Conservation (phyloP, 2,329 filamentous ascomycete species). For the Bipolaris victoriae region DNA sequence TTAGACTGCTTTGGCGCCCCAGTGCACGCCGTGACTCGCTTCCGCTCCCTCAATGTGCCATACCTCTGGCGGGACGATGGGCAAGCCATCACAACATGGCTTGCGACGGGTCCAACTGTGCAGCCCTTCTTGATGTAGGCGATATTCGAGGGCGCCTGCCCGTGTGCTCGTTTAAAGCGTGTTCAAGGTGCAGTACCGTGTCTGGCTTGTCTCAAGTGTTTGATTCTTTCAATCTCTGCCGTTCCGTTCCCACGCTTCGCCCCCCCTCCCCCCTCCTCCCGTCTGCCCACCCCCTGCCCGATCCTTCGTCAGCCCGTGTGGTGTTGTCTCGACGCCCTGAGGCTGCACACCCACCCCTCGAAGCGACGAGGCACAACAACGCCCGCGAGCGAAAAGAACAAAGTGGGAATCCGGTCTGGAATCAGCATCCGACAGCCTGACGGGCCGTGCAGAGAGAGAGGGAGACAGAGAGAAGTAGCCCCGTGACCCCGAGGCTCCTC, state of each 20-base stretch:
- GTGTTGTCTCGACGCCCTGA: slow-evolving; percentile 29
- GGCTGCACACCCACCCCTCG: not conserved
- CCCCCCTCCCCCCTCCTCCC: slow-evolving; percentile 30
- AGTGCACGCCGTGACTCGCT: slow-evolving; percentile 22
- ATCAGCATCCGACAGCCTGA: slow-evolving; percentile 22
- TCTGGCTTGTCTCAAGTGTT: slow-evolving; percentile 37
- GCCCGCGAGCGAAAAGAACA: not conserved
- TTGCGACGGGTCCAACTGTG: slow-evolving; percentile 16
- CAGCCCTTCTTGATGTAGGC: slow-evolving; percentile 19
- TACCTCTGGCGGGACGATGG: slow-evolving; percentile 24
- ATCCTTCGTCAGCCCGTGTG: slow-evolving; percentile 36
- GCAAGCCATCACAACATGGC: slow-evolving; percentile 17
- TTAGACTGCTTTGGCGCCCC: slow-evolving; percentile 34
- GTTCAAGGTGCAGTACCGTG: slow-evolving; percentile 25
- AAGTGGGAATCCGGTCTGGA: not conserved
- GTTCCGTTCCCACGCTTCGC: slow-evolving; percentile 25
- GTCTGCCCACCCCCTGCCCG: slow-evolving; percentile 23
- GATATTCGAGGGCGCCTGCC: slow-evolving; percentile 34
- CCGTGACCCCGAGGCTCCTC: too few relatives aligned
- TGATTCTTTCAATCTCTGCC: slow-evolving; percentile 26
- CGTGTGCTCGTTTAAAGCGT: slow-evolving; percentile 33
- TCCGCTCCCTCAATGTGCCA: slow-evolving; percentile 3
- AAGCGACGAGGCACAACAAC: not conserved
- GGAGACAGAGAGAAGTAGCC: not conserved
- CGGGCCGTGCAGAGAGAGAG: slow-evolving; percentile 14